Evolutionary conservation across 2,329 filamentous ascomycete genomes (phyloP).

Genomic region (Talaromyces sp.): DNA sequence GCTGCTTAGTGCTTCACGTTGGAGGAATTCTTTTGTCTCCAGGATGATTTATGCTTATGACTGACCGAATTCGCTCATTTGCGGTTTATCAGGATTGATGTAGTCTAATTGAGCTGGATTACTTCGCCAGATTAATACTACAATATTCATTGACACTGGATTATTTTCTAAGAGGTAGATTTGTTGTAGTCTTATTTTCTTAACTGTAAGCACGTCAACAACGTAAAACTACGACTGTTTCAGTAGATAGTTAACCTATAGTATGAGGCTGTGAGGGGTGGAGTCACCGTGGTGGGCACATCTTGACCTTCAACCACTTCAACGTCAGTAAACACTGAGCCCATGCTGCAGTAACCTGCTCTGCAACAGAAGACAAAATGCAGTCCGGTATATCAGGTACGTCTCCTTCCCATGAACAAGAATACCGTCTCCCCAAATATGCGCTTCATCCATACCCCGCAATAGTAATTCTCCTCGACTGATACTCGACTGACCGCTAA

Average conservation of each 20-base stretch:
- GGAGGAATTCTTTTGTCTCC: background rate
- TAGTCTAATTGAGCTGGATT: background rate
- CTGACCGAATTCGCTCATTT: constrained; percentile 9
- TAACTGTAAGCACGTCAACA: background rate
- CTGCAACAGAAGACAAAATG: constrained; percentile 29
- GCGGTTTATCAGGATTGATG: background rate
- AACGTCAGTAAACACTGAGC: background rate
- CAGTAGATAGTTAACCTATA: background rate
- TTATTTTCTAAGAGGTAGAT: background rate
- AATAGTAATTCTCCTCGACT: background rate
- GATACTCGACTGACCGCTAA: constrained; percentile 2
- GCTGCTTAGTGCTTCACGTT: constrained; percentile 1
- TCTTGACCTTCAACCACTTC: background rate
- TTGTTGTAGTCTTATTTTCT: no score
- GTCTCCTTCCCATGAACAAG: background rate
- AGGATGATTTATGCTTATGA: background rate
- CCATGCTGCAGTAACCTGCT: background rate
- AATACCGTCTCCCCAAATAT: background rate
- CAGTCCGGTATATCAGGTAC: constrained; percentile 48
- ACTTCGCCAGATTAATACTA: background rate
- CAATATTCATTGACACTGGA: background rate
- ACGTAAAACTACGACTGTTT: background rate
- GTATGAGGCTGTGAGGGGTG: background rate
- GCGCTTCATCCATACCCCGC: constrained; percentile 4
- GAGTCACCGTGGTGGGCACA: background rate